Base-by-base conservation (phyloP, 306 rosid species). In the Ziziphus jujuba region DNA sequence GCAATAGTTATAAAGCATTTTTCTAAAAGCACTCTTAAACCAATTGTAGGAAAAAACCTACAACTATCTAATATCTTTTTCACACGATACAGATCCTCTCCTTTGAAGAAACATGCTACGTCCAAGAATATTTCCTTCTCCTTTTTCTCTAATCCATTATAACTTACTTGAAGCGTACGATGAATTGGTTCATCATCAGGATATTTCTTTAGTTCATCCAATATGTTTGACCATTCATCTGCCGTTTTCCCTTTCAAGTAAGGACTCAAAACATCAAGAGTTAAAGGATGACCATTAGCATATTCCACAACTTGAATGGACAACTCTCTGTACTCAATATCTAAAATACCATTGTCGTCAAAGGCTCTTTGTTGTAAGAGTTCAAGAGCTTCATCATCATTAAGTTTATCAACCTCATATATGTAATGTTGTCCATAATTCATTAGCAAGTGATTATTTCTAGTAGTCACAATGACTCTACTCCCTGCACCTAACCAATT, bases 71-170 rank as follows among this genome's bases (percentile, higher is more conserved):
- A 25, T 12, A 72, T 61, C 36, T 63, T 57, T 36, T 16, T 55
- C 0, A 63, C 80, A 61, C 25, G 16, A 9, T 62, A 63, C 19
- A 6, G 16, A 15, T 56, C 47, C 60, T 74, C 59, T 40, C 81
- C 80, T n/a, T 80, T 75, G 51, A 77, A 75, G 72, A 82, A 85
- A 62, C 87, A 82, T 0, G 38, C 70, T 1, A 66, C 35, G 24
- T 55, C 65, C 10, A 81, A 56, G 57, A 81, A 81, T 13, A 77
- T 73, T 33, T 58, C 64, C 69, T 62, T 75, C 59, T 62, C 74
- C 31, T 23, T 15, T 5, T 61, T 31, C 21, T 63, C 70, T 44
- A 75, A 68, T 17, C 53, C 79, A 61, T 75, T 69, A 14, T 33
- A 75, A 61, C 58, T 75, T 49, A 69, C 0, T 28, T 51, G 61